Percentiles rank a stretch among this genome's conserved stretches.
Conservation (phyloP, 1,139 yeast genomes). For the Maudiozyma humilis region DNA sequence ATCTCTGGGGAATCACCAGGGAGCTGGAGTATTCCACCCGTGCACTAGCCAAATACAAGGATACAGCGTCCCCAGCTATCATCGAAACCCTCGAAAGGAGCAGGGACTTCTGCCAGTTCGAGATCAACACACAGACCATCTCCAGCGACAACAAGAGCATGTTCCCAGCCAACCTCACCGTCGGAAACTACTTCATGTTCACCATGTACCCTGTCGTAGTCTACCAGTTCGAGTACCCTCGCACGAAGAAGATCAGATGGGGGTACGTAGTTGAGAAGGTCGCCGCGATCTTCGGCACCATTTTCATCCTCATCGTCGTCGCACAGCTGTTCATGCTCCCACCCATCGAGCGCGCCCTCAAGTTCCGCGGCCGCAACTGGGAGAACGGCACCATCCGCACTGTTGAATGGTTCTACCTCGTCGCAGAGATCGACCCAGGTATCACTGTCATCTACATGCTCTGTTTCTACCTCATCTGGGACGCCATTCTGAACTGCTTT, state of each 20-base stretch:
- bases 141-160: neutral
- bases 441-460: conserved; percentile 60
- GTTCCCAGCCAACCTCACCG: conserved; percentile 64
- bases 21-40: conserved; percentile 46
- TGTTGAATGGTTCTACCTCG: conserved; percentile 48
- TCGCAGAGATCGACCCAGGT: conserved; percentile 71
- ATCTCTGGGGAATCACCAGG: conserved; percentile 57
- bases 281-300: conserved; percentile 72
- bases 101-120: conserved; percentile 54
- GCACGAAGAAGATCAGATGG: conserved; percentile 60
- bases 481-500: conserved; percentile 72
- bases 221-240: conserved; percentile 64
- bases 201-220: conserved; percentile 82
- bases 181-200: conserved; percentile 55
- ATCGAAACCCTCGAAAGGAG: conserved; percentile 37
- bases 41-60: conserved; percentile 22
- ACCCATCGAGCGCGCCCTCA: conserved; percentile 48
- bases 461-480: conserved; percentile 84
- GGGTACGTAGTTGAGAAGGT: conserved; percentile 53
- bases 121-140: conserved; percentile 42
- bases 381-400: conserved; percentile 42
- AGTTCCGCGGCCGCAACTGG: conserved; percentile 17
- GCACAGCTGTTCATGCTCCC: conserved; percentile 74
- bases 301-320: conserved; percentile 63
- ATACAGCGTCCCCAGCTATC: conserved; percentile 20